These are phyloP conservation scores for Pisolithus microcarpus DNA, from an alignment of 768 basidiomycete genomes.

Conservation along the genomic window DNA sequence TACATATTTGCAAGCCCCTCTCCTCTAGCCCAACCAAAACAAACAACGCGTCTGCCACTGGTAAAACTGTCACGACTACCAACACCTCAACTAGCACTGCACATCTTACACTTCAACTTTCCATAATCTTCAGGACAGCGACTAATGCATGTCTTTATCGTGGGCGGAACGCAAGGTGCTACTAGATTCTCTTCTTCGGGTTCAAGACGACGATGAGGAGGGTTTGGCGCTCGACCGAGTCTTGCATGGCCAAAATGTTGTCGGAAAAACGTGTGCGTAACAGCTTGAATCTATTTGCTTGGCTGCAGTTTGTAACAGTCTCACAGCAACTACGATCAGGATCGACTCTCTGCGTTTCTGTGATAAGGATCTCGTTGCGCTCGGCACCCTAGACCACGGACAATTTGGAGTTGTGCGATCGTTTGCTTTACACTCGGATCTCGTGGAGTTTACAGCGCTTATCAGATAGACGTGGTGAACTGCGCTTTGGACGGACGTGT, in stretches of 20 bases:
- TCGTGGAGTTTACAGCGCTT: neutral
- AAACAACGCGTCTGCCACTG: neutral
- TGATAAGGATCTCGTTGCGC: slow-evolving; percentile 56
- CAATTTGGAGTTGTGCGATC: slow-evolving; percentile 76
- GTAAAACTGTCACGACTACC: no score
- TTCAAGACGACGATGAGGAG: slow-evolving; percentile 56
- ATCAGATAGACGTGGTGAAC: slow-evolving; percentile 77
- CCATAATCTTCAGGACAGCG: neutral
- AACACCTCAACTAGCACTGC: neutral
- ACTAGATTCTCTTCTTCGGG: slow-evolving; percentile 49
- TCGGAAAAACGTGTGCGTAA: slow-evolving; percentile 63
- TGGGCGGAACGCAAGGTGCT: slow-evolving; percentile 69
- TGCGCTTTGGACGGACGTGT: slow-evolving; percentile 63
- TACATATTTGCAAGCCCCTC: neutral
- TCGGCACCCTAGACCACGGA: slow-evolving; percentile 77
- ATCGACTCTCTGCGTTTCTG: slow-evolving; percentile 65
- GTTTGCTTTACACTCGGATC: neutral
- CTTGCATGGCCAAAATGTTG: slow-evolving; percentile 67
- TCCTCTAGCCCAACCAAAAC: neutral
- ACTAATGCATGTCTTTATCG: slow-evolving; percentile 41
- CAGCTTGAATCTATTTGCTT: neutral
- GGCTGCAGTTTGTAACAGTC: slow-evolving; percentile 5
- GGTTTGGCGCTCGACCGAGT: slow-evolving; percentile 63
- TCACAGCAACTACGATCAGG: slow-evolving; percentile 59
- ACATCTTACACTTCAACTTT: neutral